Base-by-base conservation (phyloP, 2,329 filamentous ascomycete species). In the Metarhizium rileyi region DNA sequence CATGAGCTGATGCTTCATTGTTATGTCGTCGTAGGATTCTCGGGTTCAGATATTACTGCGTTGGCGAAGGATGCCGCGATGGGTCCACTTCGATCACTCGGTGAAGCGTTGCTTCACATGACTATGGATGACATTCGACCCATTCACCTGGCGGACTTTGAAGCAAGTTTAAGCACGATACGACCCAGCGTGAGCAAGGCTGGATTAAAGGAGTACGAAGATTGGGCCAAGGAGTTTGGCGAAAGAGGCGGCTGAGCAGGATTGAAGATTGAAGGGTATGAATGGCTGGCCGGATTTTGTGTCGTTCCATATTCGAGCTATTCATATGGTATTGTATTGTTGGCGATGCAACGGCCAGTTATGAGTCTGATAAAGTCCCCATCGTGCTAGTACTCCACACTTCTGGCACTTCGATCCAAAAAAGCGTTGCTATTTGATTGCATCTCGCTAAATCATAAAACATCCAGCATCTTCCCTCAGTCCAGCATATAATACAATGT, bases 31-130 rank as follows among this genome's bases (percentile, higher is more conserved):
- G 12, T 49, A 96, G 90, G 90, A n/a, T 98, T 95, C 69, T 96
- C 90, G 8, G 93, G 93, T 42, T 95, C 90, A 2, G 93, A 98
- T 61, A 95, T 98, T 56, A 97, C 93, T 22, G 90, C 93, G 1
- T 74, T 98, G 8, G 93, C 93, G 7, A 98, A 98, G 68, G 93
- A 98, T 63, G 93, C 93, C 8, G 93, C 93, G 3, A 98, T 98
- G 93, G 91, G 93, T 0, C 93, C 93, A 0, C 72, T 98, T 12
- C 81, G 93, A 28, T 91, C 89, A 48, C 73, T 97, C 2, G 93
- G 93, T 25, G 93, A 97, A 64, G 88, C 86, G 38, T 71, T 98
- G 27, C 74, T 98, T 30, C 83, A 87, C 56, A 97, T 94, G 76
- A 87, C 86, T 0, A 95, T 93, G 79, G 93, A 98, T 53, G 82